Base-by-base conservation (phyloP, 768 basidiomycete genomes). In the Rhizopogon roseolus region DNA sequence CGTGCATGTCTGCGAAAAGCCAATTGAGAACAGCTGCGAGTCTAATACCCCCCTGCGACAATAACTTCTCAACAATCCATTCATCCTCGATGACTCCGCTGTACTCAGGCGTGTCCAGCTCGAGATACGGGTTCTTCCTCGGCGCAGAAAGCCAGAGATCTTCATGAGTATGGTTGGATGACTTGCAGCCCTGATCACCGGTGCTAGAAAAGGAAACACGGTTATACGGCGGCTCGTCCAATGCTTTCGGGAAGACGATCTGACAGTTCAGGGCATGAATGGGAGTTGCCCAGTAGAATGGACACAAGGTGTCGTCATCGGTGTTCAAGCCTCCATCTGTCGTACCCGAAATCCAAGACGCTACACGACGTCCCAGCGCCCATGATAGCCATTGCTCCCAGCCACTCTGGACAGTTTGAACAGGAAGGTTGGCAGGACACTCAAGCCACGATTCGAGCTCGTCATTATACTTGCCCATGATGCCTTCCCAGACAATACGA, bases 71-170 rank as follows among this genome's bases (percentile, higher is more conserved):
- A 2, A 98, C 60, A 36, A 93, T 70, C 78, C 85, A 83, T 55
- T 80, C 71, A 22, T 82, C 70, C 55, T 74, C 75, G 59, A 98
- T 84, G 38, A 71, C 70, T 1, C 88, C 90, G 1, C 86, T 72
- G 62, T 97, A 98, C 49, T 83, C 72, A 0, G 90, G 83, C 14
- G 90, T 93, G 66, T 93, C 85, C 14, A 98, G 79, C 64, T 97
- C 86, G 25, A 88, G 69, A 45, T 82, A 77, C 1, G 61, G 65
- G 34, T 69, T 66, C 39, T 67, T 69, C 51, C 49, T 50, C 19
- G 51, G 51, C 16, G 22, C 29, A 8, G 27, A 38, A 3, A 11
- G 16, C 11, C 40, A 25, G n/a, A 45, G 34, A 6, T 29, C 50
- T 17, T 43, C 43, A 22, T n/a, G 55, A 9, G 19, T 14, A 22